Evolutionary conservation across 306 rosid genomes (phyloP), one percentile per base, ranked within the genome.

Genomic region (Rosa lucieae): DNA sequence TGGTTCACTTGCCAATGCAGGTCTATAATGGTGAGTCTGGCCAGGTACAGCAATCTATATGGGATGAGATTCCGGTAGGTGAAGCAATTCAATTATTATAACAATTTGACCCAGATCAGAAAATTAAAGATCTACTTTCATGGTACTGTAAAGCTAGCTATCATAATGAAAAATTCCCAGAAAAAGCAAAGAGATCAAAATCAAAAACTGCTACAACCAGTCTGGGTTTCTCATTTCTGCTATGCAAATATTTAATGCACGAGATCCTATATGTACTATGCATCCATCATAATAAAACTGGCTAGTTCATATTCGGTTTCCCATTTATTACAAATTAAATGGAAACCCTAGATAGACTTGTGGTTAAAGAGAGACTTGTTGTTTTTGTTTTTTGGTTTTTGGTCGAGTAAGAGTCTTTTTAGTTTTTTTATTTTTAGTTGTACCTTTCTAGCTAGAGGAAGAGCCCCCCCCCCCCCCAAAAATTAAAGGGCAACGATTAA

Each of bases 51-150:
- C 67, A 73, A 9, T 49, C 29, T 75, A 58, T 58, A 14, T 75
- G 46, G 12, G 70, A 59, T 62, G 42, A 18, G 55, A 61, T 75
- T 39, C 62, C 44, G 44, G 48, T 46, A 76, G 61, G 46, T 63
- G 61, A 76, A 55, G 65, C 77, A 55, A n/a, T 14, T 63, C 48
- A 35, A 76, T 76, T 76, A 76, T 76, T 76, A 76, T 76, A 32
- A 63, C 62, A 76, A n/a, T 2, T 56, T 63, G 47, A 62, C 62
- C 62, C 29, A 32, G 20, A 26, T 42, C 43, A n/a, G n/a, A 61
- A 61, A 76, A 23, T 66, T 42, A 47, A 32, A 47, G 70, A 63
- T 63, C 62, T 10, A 32, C 10, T 74, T 39, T 76, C 72, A 47
- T 76, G 6, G 70, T 46, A 46, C 39, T 62, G 21, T 39, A 6